Base-by-base conservation (phyloP, 345 rosid genomes). In the Salix purpurea region DNA sequence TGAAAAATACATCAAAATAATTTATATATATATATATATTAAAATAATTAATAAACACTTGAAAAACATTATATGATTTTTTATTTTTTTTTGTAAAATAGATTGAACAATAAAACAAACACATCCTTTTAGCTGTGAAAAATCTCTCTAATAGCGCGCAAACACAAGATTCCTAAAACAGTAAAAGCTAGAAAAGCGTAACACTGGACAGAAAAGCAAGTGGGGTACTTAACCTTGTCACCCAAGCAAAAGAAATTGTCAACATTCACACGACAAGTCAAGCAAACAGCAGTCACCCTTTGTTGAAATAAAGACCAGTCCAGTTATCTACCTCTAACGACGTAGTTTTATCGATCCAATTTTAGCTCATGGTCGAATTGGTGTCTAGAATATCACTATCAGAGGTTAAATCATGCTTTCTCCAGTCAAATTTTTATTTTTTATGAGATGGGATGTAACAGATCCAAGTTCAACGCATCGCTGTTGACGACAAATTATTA, bases 21-120 rank as follows among this genome's bases (percentile, higher is more conserved):
- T 8, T 40, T 40, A 9, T 40, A 2, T 0, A 40, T 40, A 40
- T 10, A 0, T 9, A 0, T 0, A 40, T 40, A 0, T 10, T 40
- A 40, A 40, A 40, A 39, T 39, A 39, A 39, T 39, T 2, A 2
- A 8, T 39, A 39, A 39, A 40, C 0, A 40, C 10, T 10, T 10
- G 10, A 39, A 1, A 40, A 40, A 40, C 9, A 40, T 40, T 9
- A 9, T 9, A 40, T 40, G 5, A 24, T 24, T n/a, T n/a, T n/a
- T n/a, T n/a, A 39, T 39, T 39, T 39, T 40, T 9, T 0, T 39
- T 7, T 7, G 1, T n/a, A 39, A 39, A 39, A 2, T 8, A 10
- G 11, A 9, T 10, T 9, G 11, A 40, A 40, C 10, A 7, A 40
- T 40, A 40, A 40, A 39, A 39, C 10, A 40, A 40, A 9, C 44